Base-by-base conservation (phyloP, 2,329 filamentous ascomycete species). In the Fusarium musae region DNA sequence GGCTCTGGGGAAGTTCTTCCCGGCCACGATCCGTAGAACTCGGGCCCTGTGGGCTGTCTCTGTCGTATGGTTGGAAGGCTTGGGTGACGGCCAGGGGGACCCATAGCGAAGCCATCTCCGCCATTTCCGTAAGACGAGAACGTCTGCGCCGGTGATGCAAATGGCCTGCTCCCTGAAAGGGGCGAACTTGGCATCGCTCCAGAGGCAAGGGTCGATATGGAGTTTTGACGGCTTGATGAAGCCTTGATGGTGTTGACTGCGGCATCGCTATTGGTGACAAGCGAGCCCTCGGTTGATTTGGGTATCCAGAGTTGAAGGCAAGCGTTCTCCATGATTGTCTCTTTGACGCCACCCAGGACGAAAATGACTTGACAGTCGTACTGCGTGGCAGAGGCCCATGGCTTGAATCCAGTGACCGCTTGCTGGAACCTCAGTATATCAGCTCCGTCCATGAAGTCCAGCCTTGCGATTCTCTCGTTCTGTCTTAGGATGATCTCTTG, bases 271-370 rank as follows among this genome's bases (percentile, higher is more conserved):
- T 73, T 78, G 1, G 69, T 80, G 23, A 82, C 75, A 1, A 81
- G 73, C 2, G 76, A 75, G 1, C 78, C 79, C 6, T 73, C 74
- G 1, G 77, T 63, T 39, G 70, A 63, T 42, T 79, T 80, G 6
- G 79, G 77, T 44, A 82, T 70, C 80, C 80, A 82, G 37, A 82
- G 75, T 23, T 82, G 80, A 15, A 81, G 59, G 13, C 75, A 78
- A 21, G 80, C 80, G 9, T 69, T 64, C 59, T 82, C 79, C 19
- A 77, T 65, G 2, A 80, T 47, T 3, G 76, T 69, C 12, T 77
- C 65, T 23, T 66, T 68, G 42, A 70, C 44, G 6, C 77, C 78
- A 6, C 74, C 70, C 5, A 80, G 50, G 9, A 81, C 77, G 39
- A 81, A 82, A 49, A 74, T 80, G 34, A 78, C 80, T 37, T 70